phyloP scores from a whole-genome alignment of 352 stramenopile species.

The Peronospora farinosa region DNA sequence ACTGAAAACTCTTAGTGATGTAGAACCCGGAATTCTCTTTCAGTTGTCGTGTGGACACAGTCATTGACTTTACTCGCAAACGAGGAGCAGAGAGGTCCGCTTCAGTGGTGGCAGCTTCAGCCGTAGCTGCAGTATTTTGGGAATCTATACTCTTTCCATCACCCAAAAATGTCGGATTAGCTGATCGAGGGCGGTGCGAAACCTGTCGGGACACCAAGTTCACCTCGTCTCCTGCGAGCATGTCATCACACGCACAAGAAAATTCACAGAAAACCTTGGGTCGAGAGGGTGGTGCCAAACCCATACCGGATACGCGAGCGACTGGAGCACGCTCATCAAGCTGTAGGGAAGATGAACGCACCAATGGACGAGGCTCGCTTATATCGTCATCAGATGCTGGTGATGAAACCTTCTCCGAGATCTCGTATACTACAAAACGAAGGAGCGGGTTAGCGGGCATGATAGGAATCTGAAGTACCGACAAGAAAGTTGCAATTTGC shows the following conservation, averaged over 20 bases:
- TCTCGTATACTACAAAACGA: constrained; percentile 78
- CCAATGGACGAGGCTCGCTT: constrained; percentile 23
- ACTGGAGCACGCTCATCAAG: constrained; percentile 49
- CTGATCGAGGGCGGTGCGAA: constrained; percentile 36
- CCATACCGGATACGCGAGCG: constrained; percentile 54
- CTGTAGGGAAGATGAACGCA: constrained; percentile 43
- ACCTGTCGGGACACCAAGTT: constrained; percentile 52
- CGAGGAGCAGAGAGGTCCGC: constrained; percentile 30
- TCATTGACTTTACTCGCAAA: constrained; percentile 67
- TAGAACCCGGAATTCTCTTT: constrained; percentile 77
- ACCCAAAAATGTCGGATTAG: constrained; percentile 26
- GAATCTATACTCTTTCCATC: constrained; percentile 28
- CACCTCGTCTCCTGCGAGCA: constrained; percentile 49
- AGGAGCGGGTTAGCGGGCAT: constrained; percentile 57
- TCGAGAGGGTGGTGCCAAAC: constrained; percentile 43
- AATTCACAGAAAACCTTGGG: constrained; percentile 81
- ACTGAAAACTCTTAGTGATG: constrained; percentile 78
- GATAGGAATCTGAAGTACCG: constrained; percentile 68
- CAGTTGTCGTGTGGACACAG: constrained; percentile 57
- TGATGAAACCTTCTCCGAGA: constrained; percentile 44
- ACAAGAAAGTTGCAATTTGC: constrained; percentile 71
- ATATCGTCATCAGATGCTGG: constrained; percentile 20
- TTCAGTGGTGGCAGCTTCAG: constrained; percentile 11
- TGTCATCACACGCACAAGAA: constrained; percentile 53
- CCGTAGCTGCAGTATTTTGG: constrained; percentile 17